Evolutionary conservation across 75 land plant genomes (phyloP), one percentile per base, ranked within the genome.

Genomic region (Cupressus sempervirens): DNA sequence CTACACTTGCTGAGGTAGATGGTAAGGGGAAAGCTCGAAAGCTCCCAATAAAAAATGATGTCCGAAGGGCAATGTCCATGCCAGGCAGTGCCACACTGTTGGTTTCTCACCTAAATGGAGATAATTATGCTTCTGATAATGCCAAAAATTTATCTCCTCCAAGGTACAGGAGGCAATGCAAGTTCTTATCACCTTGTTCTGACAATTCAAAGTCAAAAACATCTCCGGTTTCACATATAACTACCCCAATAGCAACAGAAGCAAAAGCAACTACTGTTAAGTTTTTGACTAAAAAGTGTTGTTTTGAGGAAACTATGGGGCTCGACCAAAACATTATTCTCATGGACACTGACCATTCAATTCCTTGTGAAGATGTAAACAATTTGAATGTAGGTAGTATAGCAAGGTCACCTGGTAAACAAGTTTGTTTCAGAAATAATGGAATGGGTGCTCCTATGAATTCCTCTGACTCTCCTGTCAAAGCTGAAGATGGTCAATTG

Each of bases 81-180:
- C 97, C 97, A 84, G 95, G 97, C 84, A 93, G 87, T 84, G 91
- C 97, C 40, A 94, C 87, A 30, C 94, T 95, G 32, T 93, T 95
- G 93, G 89, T 95, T 85, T 84, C 93, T 68, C 91, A 91, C 89
- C 80, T 94, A 72, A 65, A 84, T 41, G 80, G 79, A 35, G 87
- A 87, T 32, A 54, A 26, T 40, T 84, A 85, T 83, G 48, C 68
- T n/a, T 50, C 41, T 54, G 67, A 26, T 8, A 54, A 34, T 29
- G 34, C 83, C 38, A n/a, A 26, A 79, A 79, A 11, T 26, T 82
- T 82, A 38, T 32, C 83, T 82, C 83, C 83, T 30, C 38, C 54
- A 82, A 82, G 54, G 35, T 7, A 16, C 32, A 82, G 16, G 43
- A 54, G 35, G 83, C 83, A 30, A 32, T 32, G 83, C 34, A 53